phyloP scores from a whole-genome alignment of 345 rosid species.

The Lumnitzera littorea region DNA sequence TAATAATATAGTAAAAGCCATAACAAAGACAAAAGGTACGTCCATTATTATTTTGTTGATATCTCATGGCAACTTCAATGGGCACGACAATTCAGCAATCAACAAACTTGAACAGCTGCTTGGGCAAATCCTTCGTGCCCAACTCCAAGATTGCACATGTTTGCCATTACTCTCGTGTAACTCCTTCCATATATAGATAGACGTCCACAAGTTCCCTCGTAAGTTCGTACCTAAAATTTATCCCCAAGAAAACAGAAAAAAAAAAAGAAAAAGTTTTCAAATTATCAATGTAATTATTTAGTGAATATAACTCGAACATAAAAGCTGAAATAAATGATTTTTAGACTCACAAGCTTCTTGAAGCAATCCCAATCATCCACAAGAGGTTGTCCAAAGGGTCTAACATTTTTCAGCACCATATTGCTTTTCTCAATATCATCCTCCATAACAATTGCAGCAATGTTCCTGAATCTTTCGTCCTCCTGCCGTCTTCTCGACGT shows the following conservation, averaged over 20 bases:
- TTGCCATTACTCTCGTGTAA: constrained; percentile 29
- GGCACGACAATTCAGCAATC: too few species aligned
- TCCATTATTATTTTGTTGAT: too few species aligned
- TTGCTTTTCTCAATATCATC: constrained; percentile 12
- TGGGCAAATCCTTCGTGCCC: constrained; percentile 11
- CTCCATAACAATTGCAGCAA: constrained; percentile 12
- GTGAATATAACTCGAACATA: too few species aligned
- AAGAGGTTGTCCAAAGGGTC: constrained; percentile 25
- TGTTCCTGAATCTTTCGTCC: constrained; percentile 28
- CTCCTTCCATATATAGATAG: constrained; percentile 28
- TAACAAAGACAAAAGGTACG: too few species aligned
- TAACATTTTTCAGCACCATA: constrained; percentile 8
- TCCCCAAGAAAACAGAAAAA: not conserved
- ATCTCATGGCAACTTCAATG: too few species aligned
- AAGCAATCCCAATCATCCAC: constrained; percentile 46
- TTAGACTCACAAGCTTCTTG: constrained; percentile 21
- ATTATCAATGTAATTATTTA: not conserved
- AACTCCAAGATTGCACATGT: constrained; percentile 36
- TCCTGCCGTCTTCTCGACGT: constrained; percentile 21
- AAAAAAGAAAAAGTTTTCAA: not conserved
- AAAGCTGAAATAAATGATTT: too few species aligned
- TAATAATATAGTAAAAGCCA: too few species aligned
- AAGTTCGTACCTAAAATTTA: constrained; percentile 19
- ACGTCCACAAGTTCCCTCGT: constrained; percentile 23
- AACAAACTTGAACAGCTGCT: constrained; percentile 25